Evolutionary conservation across 2,329 filamentous ascomycete species (phyloP).

Genomic region (Cladophialophora psammophila): DNA sequence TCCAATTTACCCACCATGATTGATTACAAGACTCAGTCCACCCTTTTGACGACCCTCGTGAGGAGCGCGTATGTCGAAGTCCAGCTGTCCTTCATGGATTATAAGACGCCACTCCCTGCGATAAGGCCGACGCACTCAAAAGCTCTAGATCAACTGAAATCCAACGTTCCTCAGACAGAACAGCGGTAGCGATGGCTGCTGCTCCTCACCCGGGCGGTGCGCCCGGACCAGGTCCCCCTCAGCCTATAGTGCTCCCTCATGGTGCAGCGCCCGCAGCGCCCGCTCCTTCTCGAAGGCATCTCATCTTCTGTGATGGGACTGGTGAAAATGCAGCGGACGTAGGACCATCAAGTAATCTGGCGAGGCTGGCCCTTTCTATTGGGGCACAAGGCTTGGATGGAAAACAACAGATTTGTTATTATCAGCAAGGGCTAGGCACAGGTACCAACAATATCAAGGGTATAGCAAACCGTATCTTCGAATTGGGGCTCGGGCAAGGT

Average conservation of each 20-base stretch:
- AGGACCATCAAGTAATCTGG: neutral
- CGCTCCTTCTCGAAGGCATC: neutral
- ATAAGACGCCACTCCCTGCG: neutral
- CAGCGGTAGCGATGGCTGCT: no score
- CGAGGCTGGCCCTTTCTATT: neutral
- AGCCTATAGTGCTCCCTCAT: no score
- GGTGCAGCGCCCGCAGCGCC: no score
- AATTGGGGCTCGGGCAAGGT: neutral
- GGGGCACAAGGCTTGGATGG: neutral
- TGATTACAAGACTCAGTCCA: neutral
- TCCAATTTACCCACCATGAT: neutral
- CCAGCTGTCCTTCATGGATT: neutral
- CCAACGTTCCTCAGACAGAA: neutral
- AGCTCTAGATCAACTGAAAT: neutral
- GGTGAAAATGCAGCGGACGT: neutral
- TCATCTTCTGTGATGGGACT: neutral
- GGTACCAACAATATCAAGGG: neutral
- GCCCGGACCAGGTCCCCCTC: no score
- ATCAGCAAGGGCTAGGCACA: neutral
- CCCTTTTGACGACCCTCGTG: neutral
- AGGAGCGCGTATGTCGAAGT: neutral
- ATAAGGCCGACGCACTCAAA: neutral
- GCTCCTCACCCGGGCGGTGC: no score
- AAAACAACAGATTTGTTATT: neutral
- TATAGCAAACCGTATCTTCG: neutral